Base-by-base conservation (phyloP, 768 basidiomycete species). In the Rhizopogon vinicolor region DNA sequence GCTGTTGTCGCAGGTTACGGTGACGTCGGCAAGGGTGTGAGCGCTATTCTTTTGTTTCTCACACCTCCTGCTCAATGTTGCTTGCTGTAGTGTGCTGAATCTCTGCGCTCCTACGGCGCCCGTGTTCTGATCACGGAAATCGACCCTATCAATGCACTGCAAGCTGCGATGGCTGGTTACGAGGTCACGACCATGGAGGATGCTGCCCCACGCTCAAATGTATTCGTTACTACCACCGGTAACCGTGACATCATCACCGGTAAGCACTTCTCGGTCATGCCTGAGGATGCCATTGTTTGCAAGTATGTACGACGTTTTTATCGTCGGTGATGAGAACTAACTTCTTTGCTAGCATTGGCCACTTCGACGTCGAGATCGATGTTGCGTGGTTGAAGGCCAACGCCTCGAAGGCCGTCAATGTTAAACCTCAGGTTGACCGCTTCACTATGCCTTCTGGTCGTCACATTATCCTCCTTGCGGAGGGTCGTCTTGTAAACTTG, bases 171-270 rank as follows among this genome's bases (percentile, higher is more conserved):
- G 97, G 94, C 93, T 67, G 97, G 97, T 55, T 99, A 94, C 72
- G 96, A 99, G 74, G 96, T 99, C 57, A 89, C 88, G 56, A 98
- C 95, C 53, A 98, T 99, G 95, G 96, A 99, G 67, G 94, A 97
- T 39, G 93, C 92, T 60, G 97, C 96, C 44, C 79, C 84, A 56
- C 86, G 89, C 37, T 71, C 83, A 58, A 98, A 98, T 75, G 72
- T 99, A 68, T 97, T 99, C 64, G 93, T 99, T 59, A 98, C 97
- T 64, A 97, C 95, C 66, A 99, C 97, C 44, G 97, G 97, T 68
- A 97, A 97, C 83, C 80, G 96, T 68, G 97, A 99, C 71, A 98
- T 99, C 76, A 96, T 99, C 76, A 87, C 85, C 43, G 85, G 78
- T 57, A 80, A 87, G 70, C 97, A 99, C 82, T 98, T 99, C 75